phyloP scores from a whole-genome alignment of 345 rosid genomes.

The Triadica sebifera region DNA sequence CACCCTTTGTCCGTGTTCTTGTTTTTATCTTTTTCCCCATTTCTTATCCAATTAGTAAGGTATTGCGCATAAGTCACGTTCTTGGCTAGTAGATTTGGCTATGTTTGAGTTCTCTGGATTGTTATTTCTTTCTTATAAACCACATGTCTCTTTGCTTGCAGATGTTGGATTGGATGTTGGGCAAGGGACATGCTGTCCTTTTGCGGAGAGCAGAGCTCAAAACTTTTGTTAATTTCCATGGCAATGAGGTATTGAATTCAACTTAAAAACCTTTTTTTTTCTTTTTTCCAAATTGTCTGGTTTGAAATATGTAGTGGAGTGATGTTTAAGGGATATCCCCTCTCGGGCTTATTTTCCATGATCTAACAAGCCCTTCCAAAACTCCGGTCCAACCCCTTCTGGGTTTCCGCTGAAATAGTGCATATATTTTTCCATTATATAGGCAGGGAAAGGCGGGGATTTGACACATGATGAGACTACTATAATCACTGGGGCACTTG shows the following conservation, averaged over 20 bases:
- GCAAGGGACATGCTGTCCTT: constrained; percentile 88
- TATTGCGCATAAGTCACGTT: constrained; percentile 19
- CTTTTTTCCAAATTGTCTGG: neutral
- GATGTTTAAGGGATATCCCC: constrained; percentile 9
- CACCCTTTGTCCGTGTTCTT: constrained; percentile 77
- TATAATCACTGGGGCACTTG: constrained; percentile 94
- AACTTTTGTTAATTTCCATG: constrained; percentile 86
- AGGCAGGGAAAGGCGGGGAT: constrained; percentile 98
- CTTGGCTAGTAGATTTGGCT: constrained; percentile 15
- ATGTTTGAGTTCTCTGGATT: neutral
- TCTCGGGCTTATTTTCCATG: constrained; percentile 8
- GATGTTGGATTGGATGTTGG: constrained; percentile 98
- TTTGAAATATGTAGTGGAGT: constrained; percentile 11
- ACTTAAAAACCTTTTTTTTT: neutral
- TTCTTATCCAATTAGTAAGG: constrained; percentile 97
- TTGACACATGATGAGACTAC: constrained; percentile 92
- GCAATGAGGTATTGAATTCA: constrained; percentile 62
- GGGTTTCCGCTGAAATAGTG: constrained; percentile 12
- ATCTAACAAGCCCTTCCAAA: neutral
- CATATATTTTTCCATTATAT: constrained; percentile 17
- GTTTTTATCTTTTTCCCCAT: constrained; percentile 71
- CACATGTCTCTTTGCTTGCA: constrained; percentile 25
- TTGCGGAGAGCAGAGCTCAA: constrained; percentile 92
- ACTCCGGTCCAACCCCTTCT: neutral
- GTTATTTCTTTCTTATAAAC: constrained; percentile 14